Conservation (phyloP, 78 protist genomes). For the Dictyostelium brefeldianum region DNA sequence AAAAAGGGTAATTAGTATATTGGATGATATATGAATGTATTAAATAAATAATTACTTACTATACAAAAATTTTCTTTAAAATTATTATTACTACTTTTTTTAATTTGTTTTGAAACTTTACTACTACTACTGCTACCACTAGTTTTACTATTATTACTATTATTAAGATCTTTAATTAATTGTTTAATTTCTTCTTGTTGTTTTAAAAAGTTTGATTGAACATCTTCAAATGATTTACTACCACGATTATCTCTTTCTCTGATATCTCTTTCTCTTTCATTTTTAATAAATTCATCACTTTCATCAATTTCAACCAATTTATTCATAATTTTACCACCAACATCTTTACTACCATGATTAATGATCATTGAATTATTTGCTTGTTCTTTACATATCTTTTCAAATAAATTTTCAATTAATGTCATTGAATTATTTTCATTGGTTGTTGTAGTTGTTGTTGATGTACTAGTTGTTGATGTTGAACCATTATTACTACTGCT, state of each 20-base stretch:
- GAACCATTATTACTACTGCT: background rate
- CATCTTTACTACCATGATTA: background rate
- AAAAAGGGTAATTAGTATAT: background rate
- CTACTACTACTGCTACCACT: background rate
- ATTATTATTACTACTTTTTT: background rate
- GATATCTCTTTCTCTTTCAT: background rate
- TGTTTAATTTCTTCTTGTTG: conserved; percentile 37
- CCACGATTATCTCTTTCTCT: background rate
- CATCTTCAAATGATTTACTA: background rate
- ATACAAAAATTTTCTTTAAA: conserved; percentile 8
- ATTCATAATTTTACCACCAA: background rate
- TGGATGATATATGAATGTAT: background rate
- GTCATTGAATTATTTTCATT: conserved; percentile 8
- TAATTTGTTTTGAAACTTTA: background rate
- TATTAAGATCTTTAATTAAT: background rate
- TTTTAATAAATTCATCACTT: conserved; percentile 1
- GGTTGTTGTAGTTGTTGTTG: background rate
- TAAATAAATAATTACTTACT: background rate
- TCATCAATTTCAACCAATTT: conserved; percentile 24
- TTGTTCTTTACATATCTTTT: conserved; percentile 19
- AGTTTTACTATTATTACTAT: background rate
- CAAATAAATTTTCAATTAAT: conserved; percentile 21
- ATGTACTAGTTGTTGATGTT: background rate
- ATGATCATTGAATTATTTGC: background rate
- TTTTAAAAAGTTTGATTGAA: conserved; percentile 10